These are phyloP conservation scores for Ophiostoma ulmi DNA, from an alignment of 2,329 filamentous ascomycete species.

Conservation along the genomic window DNA sequence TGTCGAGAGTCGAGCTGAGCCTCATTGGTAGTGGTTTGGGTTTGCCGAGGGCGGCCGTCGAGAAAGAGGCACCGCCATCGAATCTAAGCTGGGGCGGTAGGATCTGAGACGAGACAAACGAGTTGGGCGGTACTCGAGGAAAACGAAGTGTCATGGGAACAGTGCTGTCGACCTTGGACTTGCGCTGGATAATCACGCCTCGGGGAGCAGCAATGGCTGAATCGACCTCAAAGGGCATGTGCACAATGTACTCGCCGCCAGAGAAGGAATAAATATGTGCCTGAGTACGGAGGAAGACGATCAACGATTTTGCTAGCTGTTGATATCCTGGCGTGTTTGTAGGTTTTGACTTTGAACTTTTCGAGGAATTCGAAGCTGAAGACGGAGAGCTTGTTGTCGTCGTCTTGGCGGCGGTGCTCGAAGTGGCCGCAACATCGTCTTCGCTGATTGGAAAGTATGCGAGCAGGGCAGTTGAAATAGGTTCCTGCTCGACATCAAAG, in stretches of 20 bases:
- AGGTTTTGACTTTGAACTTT: neutral
- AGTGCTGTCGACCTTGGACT: conserved; percentile 50
- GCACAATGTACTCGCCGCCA: conserved; percentile 81
- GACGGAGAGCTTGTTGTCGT: neutral
- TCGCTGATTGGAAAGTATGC: conserved; percentile 63
- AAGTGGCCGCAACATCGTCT: conserved; percentile 18
- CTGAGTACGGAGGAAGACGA: conserved; percentile 88
- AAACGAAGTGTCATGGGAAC: conserved; percentile 52
- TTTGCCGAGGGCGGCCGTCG: conserved; percentile 51
- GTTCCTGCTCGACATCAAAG: conserved; percentile 81
- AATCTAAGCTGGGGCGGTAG: conserved; percentile 40
- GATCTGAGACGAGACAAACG: conserved; percentile 68
- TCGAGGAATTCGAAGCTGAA: conserved; percentile 17
- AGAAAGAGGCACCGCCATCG: conserved; percentile 45
- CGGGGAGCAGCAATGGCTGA: conserved; percentile 74
- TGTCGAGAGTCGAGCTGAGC: conserved; percentile 51
- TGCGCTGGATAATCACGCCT: conserved; percentile 83
- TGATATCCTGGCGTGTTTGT: neutral
- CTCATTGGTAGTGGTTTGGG: conserved; percentile 51
- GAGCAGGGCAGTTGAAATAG: conserved; percentile 78
- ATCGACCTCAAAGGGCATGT: conserved; percentile 92
- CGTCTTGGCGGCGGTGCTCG: neutral
- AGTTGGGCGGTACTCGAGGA: conserved; percentile 68
- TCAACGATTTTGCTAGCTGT: conserved; percentile 61
- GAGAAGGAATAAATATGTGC: conserved; percentile 89